Evolutionary conservation across 441 rosid species (phyloP).

Genomic region (Adansonia rubrostipa): DNA sequence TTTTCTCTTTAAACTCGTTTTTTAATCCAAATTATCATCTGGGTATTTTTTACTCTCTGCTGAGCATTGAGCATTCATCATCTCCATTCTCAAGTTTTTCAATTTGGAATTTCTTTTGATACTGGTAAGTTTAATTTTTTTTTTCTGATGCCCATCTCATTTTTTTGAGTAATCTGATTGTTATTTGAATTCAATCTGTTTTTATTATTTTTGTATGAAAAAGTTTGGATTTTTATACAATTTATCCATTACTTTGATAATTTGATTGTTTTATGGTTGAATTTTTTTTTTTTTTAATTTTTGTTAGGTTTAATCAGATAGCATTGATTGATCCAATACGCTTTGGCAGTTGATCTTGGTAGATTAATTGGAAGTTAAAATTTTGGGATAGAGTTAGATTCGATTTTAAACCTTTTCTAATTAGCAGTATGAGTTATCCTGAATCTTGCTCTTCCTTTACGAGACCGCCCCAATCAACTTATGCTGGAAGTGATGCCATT

Average conservation of each 20-base stretch:
- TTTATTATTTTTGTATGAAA: conserved; percentile 18
- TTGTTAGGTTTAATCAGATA: conserved; percentile 6
- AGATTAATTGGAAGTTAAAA: conserved; percentile 1
- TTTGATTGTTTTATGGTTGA: conserved; percentile 19
- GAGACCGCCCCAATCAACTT: conserved; percentile 41
- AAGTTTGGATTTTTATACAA: not conserved
- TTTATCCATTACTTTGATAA: not conserved
- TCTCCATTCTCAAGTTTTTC: conserved; percentile 26
- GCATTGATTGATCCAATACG: conserved; percentile 13
- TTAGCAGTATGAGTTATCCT: conserved; percentile 54
- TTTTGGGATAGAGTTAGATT: not conserved
- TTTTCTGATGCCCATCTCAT: not conserved
- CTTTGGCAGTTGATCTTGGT: not conserved
- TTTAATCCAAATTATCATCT: conserved; percentile 11
- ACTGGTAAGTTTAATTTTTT: conserved; percentile 4
- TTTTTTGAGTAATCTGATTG: not conserved
- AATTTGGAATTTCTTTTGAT: conserved; percentile 7
- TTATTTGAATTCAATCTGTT: conserved; percentile 6
- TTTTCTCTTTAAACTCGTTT: conserved; percentile 2
- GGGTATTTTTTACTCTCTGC: not conserved
- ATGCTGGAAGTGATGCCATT: conserved; percentile 47
- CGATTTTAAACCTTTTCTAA: not conserved
- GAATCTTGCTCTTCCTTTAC: conserved; percentile 54
- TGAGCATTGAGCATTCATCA: conserved; percentile 6
- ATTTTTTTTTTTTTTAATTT: not conserved